These are phyloP conservation scores for Arctium lappa DNA, from an alignment of 129 eudicot species.

Conservation along the genomic window DNA sequence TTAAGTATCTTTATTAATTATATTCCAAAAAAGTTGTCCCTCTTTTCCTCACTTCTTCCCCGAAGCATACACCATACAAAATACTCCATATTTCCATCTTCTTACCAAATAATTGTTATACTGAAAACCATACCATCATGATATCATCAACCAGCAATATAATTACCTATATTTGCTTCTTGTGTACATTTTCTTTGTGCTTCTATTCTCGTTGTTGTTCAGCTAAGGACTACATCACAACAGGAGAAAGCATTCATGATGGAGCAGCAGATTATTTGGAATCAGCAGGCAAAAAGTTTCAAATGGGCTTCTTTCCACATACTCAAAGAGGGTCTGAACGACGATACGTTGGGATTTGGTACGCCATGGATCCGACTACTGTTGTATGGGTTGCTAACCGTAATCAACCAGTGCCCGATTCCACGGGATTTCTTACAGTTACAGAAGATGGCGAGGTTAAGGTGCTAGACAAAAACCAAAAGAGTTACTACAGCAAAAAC, in stretches of 20 bases:
- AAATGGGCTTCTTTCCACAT: slow-evolving; percentile 46
- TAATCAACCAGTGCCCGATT: slow-evolving; percentile 18
- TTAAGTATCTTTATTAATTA: no score
- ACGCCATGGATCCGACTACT: slow-evolving; percentile 14
- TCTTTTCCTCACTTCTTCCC: background rate
- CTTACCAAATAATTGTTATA: background rate
- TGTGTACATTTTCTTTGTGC: background rate
- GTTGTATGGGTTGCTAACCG: slow-evolving; percentile 66
- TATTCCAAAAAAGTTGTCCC: background rate
- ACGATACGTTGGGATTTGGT: slow-evolving; percentile 53
- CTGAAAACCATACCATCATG: background rate
- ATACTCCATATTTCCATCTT: background rate
- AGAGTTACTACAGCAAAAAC: background rate
- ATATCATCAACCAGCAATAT: slow-evolving; percentile 6
- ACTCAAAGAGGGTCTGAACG: background rate
- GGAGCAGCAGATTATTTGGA: slow-evolving; percentile 25
- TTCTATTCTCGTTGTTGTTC: background rate
- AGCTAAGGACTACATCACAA: slow-evolving; percentile 27
- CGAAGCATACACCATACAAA: background rate
- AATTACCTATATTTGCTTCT: slow-evolving; percentile 2
- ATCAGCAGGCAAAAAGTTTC: slow-evolving; percentile 32
- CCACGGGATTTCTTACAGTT: slow-evolving; percentile 15
- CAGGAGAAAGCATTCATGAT: slow-evolving; percentile 11
- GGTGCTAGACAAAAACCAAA: background rate
- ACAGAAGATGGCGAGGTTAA: slow-evolving; percentile 28